Evolutionary conservation across 75 land plant genomes (phyloP).

Genomic region (Picea sitchensis): DNA sequence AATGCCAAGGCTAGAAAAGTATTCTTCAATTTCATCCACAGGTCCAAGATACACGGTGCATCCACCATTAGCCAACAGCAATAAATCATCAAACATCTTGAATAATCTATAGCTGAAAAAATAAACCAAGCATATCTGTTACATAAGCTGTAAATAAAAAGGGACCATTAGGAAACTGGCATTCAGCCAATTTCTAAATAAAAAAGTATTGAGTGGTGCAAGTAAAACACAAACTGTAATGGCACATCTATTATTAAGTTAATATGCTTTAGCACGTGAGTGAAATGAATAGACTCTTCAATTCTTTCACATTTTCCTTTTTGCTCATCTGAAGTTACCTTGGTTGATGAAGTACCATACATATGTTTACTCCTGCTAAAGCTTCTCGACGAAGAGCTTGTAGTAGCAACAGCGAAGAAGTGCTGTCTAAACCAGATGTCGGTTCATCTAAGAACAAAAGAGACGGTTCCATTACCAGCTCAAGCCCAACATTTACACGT

Average conservation of each 20-base stretch:
- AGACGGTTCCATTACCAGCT: conserved; percentile 99
- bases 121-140: neutral
- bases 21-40: conserved; percentile 77
- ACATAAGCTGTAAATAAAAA: neutral
- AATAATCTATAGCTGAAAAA: conserved; percentile 72
- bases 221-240: neutral
- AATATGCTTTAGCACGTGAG: neutral
- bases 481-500: conserved; percentile 94
- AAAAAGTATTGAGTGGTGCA: neutral
- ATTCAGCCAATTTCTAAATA: neutral
- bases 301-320: neutral
- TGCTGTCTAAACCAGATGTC: conserved; percentile 96
- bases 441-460: conserved; percentile 95
- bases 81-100: conserved; percentile 93
- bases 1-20: conserved; percentile 75
- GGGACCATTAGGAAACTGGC: neutral
- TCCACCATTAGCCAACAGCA: conserved; percentile 96
- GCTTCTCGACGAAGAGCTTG: conserved; percentile 92
- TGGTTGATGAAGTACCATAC: conserved; percentile 97
- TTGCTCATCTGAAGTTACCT: conserved; percentile 40
- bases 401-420: conserved; percentile 88
- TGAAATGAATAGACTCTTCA: neutral
- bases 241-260: neutral
- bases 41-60: conserved; percentile 83
- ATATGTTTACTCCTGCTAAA: conserved; percentile 83